These are phyloP conservation scores for Trichoderma atroviride DNA, from an alignment of 2,329 filamentous ascomycete genomes.

Conservation along the genomic window DNA sequence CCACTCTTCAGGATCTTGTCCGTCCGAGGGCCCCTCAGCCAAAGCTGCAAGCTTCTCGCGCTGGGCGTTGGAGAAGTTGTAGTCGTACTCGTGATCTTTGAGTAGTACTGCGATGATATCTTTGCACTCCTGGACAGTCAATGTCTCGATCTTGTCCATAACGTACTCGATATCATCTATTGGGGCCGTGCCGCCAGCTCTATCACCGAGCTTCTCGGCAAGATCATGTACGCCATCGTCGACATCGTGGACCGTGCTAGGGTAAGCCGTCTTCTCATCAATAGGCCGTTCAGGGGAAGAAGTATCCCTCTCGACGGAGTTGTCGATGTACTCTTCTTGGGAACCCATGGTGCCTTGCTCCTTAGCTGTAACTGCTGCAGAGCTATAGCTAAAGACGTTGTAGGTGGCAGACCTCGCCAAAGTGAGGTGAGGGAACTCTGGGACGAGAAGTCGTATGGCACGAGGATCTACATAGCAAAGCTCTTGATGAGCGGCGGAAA, in stretches of 20 bases:
- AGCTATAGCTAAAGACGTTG: background rate
- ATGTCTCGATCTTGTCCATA: constrained; percentile 32
- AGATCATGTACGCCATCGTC: constrained; percentile 24
- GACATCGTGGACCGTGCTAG: background rate
- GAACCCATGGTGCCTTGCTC: constrained; percentile 1
- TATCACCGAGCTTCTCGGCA: constrained; percentile 28
- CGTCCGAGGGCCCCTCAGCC: constrained; percentile 29
- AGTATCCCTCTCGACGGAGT: constrained; percentile 1
- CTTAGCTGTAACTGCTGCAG: no score
- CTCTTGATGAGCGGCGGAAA: background rate
- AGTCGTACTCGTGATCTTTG: constrained; percentile 34
- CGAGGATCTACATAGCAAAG: background rate
- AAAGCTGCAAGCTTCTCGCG: constrained; percentile 30
- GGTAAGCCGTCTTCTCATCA: background rate
- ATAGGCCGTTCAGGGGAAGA: background rate
- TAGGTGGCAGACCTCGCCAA: background rate
- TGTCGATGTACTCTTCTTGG: background rate
- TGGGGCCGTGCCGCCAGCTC: constrained; percentile 31
- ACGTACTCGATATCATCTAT: constrained; percentile 34
- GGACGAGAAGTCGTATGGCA: background rate
- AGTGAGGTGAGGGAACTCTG: background rate
- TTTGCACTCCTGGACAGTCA: constrained; percentile 31
- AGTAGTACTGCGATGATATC: constrained; percentile 30
- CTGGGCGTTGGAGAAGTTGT: constrained; percentile 31
- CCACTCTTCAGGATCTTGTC: constrained; percentile 29